These are phyloP conservation scores for Zarea fungicola DNA, from an alignment of 2,329 filamentous ascomycete genomes.

Conservation along the genomic window DNA sequence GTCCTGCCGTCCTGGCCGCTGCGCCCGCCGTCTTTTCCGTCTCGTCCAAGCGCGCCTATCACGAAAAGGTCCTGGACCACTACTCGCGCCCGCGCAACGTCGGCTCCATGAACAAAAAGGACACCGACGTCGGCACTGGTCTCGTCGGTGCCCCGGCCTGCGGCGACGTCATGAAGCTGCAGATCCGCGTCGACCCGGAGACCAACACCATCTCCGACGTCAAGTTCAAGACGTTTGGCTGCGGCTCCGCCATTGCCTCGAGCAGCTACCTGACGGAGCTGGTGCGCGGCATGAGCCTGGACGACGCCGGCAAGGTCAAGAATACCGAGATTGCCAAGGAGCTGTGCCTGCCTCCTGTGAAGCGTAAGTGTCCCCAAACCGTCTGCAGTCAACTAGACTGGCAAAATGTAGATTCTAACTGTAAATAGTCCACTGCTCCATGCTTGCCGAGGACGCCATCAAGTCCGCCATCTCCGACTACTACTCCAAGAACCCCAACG, in stretches of 20 bases:
- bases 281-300: slow-evolving; percentile 88
- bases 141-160: slow-evolving; percentile 86
- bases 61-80: slow-evolving; percentile 49
- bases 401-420: slow-evolving; percentile 24
- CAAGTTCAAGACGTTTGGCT: slow-evolving; percentile 98
- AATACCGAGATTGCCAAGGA: slow-evolving; percentile 99
- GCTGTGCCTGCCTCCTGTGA: slow-evolving; percentile 81
- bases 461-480: slow-evolving; percentile 87
- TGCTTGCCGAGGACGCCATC: slow-evolving; percentile 88
- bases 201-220: slow-evolving; percentile 88
- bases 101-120: slow-evolving; percentile 62
- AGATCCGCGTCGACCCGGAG: slow-evolving; percentile 80
- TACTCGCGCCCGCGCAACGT: slow-evolving; percentile 51
- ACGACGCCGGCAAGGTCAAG: slow-evolving; percentile 86
- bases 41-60: slow-evolving; percentile 41
- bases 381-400: not conserved
- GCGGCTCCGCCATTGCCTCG: slow-evolving; percentile 88
- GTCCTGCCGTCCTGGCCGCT: slow-evolving; percentile 38
- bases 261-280: slow-evolving; percentile 95
- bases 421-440: slow-evolving; percentile 73
- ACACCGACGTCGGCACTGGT: slow-evolving; percentile 80
- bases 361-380: slow-evolving; percentile 53
- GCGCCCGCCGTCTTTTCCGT: slow-evolving; percentile 35
- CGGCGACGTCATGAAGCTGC: slow-evolving; percentile 80
- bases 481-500: slow-evolving; percentile 64